Base-by-base conservation (phyloP, 441 rosid genomes). In the Adansonia rubrostipa region DNA sequence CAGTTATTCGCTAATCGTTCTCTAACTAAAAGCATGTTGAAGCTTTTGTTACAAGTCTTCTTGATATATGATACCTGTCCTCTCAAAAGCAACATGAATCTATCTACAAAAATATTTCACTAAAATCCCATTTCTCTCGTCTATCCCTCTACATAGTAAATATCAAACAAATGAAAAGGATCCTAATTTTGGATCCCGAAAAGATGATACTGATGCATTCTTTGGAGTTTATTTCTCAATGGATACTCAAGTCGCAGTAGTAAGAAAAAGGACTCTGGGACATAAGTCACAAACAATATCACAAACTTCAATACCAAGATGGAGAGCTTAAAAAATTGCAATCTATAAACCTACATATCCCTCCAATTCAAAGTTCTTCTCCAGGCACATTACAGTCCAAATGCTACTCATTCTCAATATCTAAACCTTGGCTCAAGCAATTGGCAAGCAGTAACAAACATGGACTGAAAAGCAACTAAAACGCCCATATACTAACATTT, bases 341-440 rank as follows among this genome's bases (percentile, higher is more conserved):
- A 69, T 50, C 40, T 13, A 20, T 69, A 69, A 1, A 19, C 5
- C 13, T 33, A 8, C 9, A 13, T 6, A 69, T 22, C 42, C 57
- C 56, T 20, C 56, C 63, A 58, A 58, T 58, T 58, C 28, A 58
- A 20, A 19, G 40, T 48, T 69, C 57, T 47, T 68, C 73, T 20
- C 36, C 17, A 47, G 40, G 73, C 36, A 47, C 1, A 19, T 67
- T 45, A 19, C 33, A 67, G 53, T 19, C 54, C n/a, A 9, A 17
- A 9, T 15, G 47, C 14, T 19, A 20, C 53, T 45, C 36, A 19
- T 67, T 61, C 72, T n/a, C 56, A 45, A 68, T 28, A 22, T 5
- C 11, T 67, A 19, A 67, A 9, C 72, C 54, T 9, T 45, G 36
- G 36, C 36, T 50, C 56, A 68, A 68, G 56, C 72, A 67, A 67